Conservation (phyloP, 371 early-diverging fungal species). For the Phascolomyces articulosus region DNA sequence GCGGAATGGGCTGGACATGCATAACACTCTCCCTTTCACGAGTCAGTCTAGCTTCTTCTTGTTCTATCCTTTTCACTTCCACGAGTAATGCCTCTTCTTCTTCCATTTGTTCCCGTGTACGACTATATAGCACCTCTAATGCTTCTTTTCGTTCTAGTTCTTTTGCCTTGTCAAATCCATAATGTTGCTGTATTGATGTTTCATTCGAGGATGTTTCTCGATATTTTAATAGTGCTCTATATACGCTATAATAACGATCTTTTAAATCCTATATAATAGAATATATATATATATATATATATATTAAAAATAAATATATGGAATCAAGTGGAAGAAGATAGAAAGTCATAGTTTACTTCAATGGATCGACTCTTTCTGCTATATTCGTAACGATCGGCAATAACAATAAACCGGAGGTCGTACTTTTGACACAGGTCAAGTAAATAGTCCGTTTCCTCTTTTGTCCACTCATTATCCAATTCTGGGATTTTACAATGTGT, state of each 20-base stretch:
- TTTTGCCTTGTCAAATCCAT: slow-evolving; percentile 59
- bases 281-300: neutral
- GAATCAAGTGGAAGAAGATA: too few relatives aligned
- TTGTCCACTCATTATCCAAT: slow-evolving; percentile 77
- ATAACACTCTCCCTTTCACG: slow-evolving; percentile 76
- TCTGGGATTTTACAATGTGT: too few relatives aligned
- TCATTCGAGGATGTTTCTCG: slow-evolving; percentile 32
- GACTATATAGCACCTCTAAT: slow-evolving; percentile 66
- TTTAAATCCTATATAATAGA: slow-evolving; percentile 69
- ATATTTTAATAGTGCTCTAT: slow-evolving; percentile 55
- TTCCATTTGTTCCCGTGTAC: slow-evolving; percentile 81
- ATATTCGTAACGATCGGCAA: slow-evolving; percentile 81
- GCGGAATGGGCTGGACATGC: slow-evolving; percentile 50
- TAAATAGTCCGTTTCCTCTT: slow-evolving; percentile 86
- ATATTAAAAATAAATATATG: neutral
- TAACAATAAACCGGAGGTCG: slow-evolving; percentile 83
- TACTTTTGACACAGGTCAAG: slow-evolving; percentile 74
- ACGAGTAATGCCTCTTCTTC: slow-evolving; percentile 82
- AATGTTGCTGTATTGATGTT: slow-evolving; percentile 26
- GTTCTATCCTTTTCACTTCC: slow-evolving; percentile 79
- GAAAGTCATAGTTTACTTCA: slow-evolving; percentile 22
- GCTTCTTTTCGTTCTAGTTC: slow-evolving; percentile 85
- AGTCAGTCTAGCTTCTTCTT: slow-evolving; percentile 71
- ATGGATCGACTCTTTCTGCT: slow-evolving; percentile 30
- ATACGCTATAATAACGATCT: slow-evolving; percentile 76